phyloP scores from a whole-genome alignment of 768 basidiomycete species.

The Auriscalpium orientale region DNA sequence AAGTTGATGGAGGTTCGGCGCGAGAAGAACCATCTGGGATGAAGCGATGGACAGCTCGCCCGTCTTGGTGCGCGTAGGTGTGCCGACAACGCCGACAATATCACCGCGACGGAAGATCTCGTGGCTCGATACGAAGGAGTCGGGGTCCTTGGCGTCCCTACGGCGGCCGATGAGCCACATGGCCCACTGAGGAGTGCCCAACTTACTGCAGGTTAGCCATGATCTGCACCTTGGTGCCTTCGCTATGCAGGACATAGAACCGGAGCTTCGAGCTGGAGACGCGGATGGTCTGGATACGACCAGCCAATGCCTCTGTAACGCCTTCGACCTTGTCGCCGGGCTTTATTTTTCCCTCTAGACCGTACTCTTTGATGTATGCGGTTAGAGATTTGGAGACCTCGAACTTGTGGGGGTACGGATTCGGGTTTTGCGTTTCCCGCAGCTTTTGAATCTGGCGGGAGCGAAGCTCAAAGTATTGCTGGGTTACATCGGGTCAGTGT shows the following conservation, averaged over 20 bases:
- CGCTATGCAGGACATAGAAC: slow-evolving; percentile 92
- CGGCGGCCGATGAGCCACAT: not conserved
- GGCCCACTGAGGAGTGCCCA: not conserved
- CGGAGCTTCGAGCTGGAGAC: slow-evolving; percentile 73
- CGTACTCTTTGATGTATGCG: slow-evolving; percentile 67
- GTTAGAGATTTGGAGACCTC: slow-evolving; percentile 73
- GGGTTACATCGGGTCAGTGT: slow-evolving; percentile 3
- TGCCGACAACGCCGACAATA: slow-evolving; percentile 87
- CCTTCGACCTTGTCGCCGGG: slow-evolving; percentile 59
- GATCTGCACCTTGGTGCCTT: slow-evolving; percentile 91
- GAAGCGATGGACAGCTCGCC: slow-evolving; percentile 91
- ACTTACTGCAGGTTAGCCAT: slow-evolving; percentile 75
- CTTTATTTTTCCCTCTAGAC: slow-evolving; percentile 60
- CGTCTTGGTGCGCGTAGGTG: slow-evolving; percentile 88
- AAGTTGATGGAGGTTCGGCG: slow-evolving; percentile 94
- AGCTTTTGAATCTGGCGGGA: slow-evolving; percentile 83
- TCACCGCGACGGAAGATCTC: slow-evolving; percentile 92
- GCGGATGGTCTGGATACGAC: slow-evolving; percentile 88
- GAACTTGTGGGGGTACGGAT: slow-evolving; percentile 99
- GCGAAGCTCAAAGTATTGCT: slow-evolving; percentile 98
- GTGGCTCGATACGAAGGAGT: slow-evolving; percentile 63
- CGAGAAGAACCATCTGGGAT: slow-evolving; percentile 73
- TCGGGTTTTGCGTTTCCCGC: slow-evolving; percentile 75
- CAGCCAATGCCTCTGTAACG: slow-evolving; percentile 63
- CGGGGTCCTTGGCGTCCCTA: slow-evolving; percentile 60